These are phyloP conservation scores for Letharia columbiana DNA, from an alignment of 495 filamentous ascomycete genomes.

Conservation along the genomic window DNA sequence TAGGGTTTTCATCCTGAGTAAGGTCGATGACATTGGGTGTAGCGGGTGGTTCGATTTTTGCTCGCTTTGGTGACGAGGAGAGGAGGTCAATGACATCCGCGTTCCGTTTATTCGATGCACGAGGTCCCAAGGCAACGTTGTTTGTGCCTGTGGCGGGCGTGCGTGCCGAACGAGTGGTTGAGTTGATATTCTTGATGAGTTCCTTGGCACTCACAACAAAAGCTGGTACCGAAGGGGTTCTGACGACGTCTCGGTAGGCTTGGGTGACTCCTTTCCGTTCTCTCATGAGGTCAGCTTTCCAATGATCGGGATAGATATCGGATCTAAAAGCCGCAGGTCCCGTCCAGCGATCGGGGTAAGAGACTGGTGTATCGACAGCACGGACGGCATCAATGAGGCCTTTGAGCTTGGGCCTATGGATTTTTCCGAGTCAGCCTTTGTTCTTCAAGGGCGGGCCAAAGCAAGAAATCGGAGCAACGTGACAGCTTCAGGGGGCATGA, in stretches of 20 bases:
- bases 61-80: slow-evolving; percentile 7
- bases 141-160: slow-evolving; percentile 5
- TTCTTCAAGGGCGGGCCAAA: background rate
- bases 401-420: slow-evolving; percentile 5
- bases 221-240: slow-evolving; percentile 8
- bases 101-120: slow-evolving; percentile 1
- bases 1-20: slow-evolving; percentile 7
- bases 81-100: slow-evolving; percentile 1
- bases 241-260: slow-evolving; percentile 1
- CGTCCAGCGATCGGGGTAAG: slow-evolving; percentile 20
- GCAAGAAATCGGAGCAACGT: background rate
- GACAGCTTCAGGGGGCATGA: background rate
- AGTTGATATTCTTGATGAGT: background rate
- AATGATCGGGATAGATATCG: slow-evolving; percentile 16
- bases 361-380: background rate
- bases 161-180: background rate
- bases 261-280: background rate
- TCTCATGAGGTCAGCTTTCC: slow-evolving; percentile 5
- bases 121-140: background rate
- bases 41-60: slow-evolving; percentile 4
- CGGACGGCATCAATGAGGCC: slow-evolving; percentile 15
- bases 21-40: slow-evolving; percentile 15
- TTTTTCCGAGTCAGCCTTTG: background rate
- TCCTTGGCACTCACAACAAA: slow-evolving; percentile 7
- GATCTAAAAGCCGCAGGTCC: slow-evolving; percentile 14